These are phyloP conservation scores for Salvia rosmarinus DNA, from an alignment of 257 asterid genomes.

Conservation along the genomic window DNA sequence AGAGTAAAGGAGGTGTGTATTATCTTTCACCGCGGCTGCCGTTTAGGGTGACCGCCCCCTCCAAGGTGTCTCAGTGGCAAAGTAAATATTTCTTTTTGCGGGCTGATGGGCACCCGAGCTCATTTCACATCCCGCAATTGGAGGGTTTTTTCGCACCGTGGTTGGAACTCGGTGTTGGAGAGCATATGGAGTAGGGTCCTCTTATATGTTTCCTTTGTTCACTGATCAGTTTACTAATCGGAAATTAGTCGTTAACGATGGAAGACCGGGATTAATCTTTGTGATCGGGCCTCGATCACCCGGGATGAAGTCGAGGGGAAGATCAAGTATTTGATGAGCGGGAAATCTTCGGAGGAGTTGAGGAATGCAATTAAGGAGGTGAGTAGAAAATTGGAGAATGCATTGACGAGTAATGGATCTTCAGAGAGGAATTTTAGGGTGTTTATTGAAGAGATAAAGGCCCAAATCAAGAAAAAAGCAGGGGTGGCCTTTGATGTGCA, in stretches of 20 bases:
- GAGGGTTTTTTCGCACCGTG: constrained; percentile 78
- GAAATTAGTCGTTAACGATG: constrained; percentile 76
- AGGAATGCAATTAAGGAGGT: constrained; percentile 52
- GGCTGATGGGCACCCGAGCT: too few species aligned
- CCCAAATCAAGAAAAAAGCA: constrained; percentile 40
- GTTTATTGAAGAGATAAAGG: constrained; percentile 55
- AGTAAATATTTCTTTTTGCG: too few species aligned
- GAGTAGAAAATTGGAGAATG: constrained; percentile 49
- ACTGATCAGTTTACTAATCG: constrained; percentile 77
- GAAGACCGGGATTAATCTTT: constrained; percentile 66
- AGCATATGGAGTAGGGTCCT: constrained; percentile 64
- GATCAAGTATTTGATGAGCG: constrained; percentile 52
- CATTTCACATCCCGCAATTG: constrained; percentile 60
- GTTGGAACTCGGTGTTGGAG: constrained; percentile 75
- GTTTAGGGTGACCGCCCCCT: too few species aligned
- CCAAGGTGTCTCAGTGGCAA: too few species aligned
- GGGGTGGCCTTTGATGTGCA: constrained; percentile 35
- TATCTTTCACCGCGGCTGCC: too few species aligned
- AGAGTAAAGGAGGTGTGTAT: too few species aligned
- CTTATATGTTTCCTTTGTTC: constrained; percentile 57
- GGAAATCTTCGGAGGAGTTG: constrained; percentile 42
- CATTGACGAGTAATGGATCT: constrained; percentile 59
- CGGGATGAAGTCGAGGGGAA: constrained; percentile 58
- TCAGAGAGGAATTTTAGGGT: constrained; percentile 51
- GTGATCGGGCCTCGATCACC: constrained; percentile 46